Evolutionary conservation across 352 stramenopile species (phyloP).

Genomic region (Pythium rhizo-oryzae): DNA sequence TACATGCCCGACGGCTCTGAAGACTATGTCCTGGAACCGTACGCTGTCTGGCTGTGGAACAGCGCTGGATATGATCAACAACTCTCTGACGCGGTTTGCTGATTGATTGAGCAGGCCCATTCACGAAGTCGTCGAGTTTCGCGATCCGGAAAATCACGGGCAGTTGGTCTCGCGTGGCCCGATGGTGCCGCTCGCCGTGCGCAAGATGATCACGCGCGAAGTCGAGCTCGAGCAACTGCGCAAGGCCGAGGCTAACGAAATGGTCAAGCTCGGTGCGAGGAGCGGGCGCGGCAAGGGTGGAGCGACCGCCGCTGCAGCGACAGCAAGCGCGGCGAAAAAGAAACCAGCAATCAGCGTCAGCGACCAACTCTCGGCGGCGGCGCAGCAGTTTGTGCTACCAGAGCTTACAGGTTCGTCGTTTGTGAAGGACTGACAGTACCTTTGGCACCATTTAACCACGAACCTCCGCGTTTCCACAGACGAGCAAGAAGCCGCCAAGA

Average conservation of each 20-base stretch:
- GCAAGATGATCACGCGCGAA: constrained; percentile 82
- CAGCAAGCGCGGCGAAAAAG: constrained; percentile 14
- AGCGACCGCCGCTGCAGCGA: constrained; percentile 3
- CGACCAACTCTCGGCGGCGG: constrained; percentile 29
- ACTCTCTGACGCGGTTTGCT: background rate
- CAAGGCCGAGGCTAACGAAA: constrained; percentile 48
- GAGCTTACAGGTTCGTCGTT: constrained; percentile 49
- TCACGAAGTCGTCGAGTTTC: constrained; percentile 73
- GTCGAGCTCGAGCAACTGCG: constrained; percentile 84
- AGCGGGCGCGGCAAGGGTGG: constrained; percentile 1
- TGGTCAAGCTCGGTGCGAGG: constrained; percentile 12
- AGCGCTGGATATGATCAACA: background rate
- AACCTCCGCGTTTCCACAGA: constrained; percentile 35
- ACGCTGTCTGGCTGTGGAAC: constrained; percentile 25
- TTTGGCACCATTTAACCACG: background rate
- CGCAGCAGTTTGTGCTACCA: constrained; percentile 47
- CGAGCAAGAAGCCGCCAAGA: constrained; percentile 57
- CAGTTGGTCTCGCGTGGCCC: constrained; percentile 27
- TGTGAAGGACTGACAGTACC: background rate
- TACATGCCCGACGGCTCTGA: constrained; percentile 66
- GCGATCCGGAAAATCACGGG: constrained; percentile 31
- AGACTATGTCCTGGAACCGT: constrained; percentile 80
- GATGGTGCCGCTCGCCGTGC: constrained; percentile 60
- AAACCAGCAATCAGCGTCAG: constrained; percentile 19
- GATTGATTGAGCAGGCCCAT: constrained; percentile 44